A percentile compares a stretch with the other conserved stretches of the same genome.
These are phyloP conservation scores for Populus hybrid DNA, from an alignment of 441 rosid species.

Conservation along the genomic window DNA sequence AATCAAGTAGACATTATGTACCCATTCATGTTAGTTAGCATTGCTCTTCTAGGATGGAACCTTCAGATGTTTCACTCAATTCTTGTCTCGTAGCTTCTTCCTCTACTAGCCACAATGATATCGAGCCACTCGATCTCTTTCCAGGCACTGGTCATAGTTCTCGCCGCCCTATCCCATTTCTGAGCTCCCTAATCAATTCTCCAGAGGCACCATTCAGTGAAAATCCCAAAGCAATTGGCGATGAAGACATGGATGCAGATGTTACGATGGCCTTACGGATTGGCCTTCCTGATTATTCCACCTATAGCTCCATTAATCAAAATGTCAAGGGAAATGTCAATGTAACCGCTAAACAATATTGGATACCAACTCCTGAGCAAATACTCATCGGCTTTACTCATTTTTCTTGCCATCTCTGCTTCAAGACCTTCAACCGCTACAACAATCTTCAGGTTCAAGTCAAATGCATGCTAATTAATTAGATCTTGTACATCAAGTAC, in stretches of 20 bases:
- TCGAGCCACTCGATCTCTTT: conserved; percentile 49
- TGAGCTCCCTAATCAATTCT: conserved; percentile 25
- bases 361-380: conserved; percentile 82
- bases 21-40: neutral
- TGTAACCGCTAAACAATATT: conserved; percentile 39
- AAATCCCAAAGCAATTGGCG: conserved; percentile 29
- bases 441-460: conserved; percentile 75
- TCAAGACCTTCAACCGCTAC: conserved; percentile 85
- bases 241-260: conserved; percentile 34
- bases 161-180: conserved; percentile 36
- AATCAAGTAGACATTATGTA: conserved; percentile 12
- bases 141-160: conserved; percentile 28
- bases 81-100: conserved; percentile 15
- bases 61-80: conserved; percentile 28
- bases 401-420: conserved; percentile 78
- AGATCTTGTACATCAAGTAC: neutral
- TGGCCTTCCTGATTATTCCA: conserved; percentile 55
- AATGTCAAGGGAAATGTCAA: conserved; percentile 15
- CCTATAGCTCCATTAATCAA: conserved; percentile 15
- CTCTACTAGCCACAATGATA: conserved; percentile 21
- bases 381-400: conserved; percentile 69
- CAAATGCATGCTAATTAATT: neutral
- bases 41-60: conserved; percentile 29
- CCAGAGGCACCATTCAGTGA: conserved; percentile 9
- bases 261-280: conserved; percentile 57